phyloP scores from a whole-genome alignment of 768 basidiomycete species.

The Tylopilus balloui region DNA sequence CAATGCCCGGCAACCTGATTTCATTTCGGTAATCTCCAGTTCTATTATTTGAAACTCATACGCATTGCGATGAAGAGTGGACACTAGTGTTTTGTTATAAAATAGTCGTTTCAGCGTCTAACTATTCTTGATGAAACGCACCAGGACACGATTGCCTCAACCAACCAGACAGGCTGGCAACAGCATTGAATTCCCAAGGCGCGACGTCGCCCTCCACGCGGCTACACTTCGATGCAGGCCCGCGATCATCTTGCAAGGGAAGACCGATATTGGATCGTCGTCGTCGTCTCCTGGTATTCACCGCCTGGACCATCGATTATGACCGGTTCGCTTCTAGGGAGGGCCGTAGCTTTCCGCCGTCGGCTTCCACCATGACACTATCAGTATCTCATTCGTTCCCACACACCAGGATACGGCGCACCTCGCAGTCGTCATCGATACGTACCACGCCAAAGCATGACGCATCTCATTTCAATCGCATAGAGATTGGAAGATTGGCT shows the following conservation, averaged over 20 bases:
- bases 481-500: slow-evolving; percentile 18
- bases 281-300: not conserved
- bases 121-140: slow-evolving; percentile 3
- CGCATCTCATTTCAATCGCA: slow-evolving; percentile 17
- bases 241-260: slow-evolving; percentile 4
- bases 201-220: not conserved
- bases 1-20: slow-evolving; percentile 13
- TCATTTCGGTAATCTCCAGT: slow-evolving; percentile 29
- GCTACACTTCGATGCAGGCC: not conserved
- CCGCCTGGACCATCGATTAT: not conserved
- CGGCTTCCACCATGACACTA: slow-evolving; percentile 4
- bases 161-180: not conserved
- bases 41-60: not conserved
- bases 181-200: not conserved
- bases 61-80: slow-evolving; percentile 1
- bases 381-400: not conserved
- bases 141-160: not conserved
- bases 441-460: slow-evolving; percentile 18
- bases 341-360: not conserved
- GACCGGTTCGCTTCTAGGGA: slow-evolving; percentile 3
- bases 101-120: slow-evolving; percentile 1
- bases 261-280: not conserved
- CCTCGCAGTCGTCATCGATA: slow-evolving; percentile 3
- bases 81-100: not conserved
- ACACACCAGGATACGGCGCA: not conserved